Evolutionary conservation across 352 stramenopile genomes (phyloP), one percentile per base, ranked within the genome.

Genomic region (Phytophthora quininea): DNA sequence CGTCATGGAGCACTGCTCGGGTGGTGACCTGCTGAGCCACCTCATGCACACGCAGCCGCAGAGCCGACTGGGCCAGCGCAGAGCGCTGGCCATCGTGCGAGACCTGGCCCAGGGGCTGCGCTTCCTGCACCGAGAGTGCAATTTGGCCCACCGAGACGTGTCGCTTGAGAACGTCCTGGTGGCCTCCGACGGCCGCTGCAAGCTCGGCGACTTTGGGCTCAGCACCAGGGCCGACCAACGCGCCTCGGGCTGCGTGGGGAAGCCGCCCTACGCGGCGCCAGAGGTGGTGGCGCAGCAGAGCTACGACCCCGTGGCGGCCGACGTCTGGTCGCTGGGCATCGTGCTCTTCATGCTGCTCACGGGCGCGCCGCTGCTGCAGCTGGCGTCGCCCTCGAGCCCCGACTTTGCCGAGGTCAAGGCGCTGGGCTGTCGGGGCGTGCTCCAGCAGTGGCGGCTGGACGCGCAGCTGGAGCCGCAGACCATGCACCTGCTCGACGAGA

Each of bases 1-100:
- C 14, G 70, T 86, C 59, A 88, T 89, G 70, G 78, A 91, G 45
- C 83, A 84, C 58, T 90, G 83, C 43, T 57, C 62, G 0, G 66
- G 74, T 14, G 80, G 79, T 1, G 80, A 90, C 54, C 60, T 92
- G 42, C 76, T 80, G 45, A 40, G 59, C 9, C 50, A 77, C n/a
- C 63, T 83, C 38, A 54, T 66, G n/a, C 43, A 37, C 12, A 71
- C 67, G n/a, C 72, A 74, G 24, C 60, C 67, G 6, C 54, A 69
- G n/a, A 65, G 55, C 19, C 63, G 56, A 7, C 40, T 86, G 47
- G 47, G 56, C 5, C 51, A 79, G 62, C 53, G 27, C 0, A 54
- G 75, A 10, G 75, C 77, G 1, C 68, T 86, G 5, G 19, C 31
- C 12, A 64, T 81, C 19, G 45, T 75, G 19, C 61, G 67, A 27